Conservation (phyloP, 202 grass and related monocot genomes). For the Cymbopogon flexuosus region DNA sequence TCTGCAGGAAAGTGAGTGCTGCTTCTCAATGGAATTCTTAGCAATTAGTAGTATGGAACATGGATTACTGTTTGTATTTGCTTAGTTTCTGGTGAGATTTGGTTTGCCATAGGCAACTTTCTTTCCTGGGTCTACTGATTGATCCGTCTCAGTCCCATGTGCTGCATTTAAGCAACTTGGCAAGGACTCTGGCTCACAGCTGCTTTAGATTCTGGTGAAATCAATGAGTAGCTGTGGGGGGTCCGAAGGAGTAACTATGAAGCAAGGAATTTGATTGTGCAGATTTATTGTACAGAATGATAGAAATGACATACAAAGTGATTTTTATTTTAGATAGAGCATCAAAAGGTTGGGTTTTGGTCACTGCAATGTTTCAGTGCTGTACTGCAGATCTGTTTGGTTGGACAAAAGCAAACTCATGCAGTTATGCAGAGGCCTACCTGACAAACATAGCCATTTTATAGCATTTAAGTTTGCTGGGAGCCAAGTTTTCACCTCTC, state of each 20-base stretch:
- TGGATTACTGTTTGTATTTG: neutral
- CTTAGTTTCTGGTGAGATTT: conserved; percentile 7
- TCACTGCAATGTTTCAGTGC: neutral
- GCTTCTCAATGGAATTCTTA: no score
- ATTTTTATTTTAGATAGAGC: neutral
- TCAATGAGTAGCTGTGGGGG: neutral
- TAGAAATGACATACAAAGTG: neutral
- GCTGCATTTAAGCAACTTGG: conserved; percentile 34
- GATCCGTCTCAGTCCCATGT: conserved; percentile 24
- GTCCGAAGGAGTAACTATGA: neutral
- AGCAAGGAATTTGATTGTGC: neutral
- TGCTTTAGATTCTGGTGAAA: conserved; percentile 6
- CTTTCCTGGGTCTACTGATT: neutral
- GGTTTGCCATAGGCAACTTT: neutral
- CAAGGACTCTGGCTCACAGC: conserved; percentile 2
- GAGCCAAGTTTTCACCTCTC: neutral
- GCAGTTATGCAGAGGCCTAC: neutral
- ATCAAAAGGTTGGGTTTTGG: neutral
- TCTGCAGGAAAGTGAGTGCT: neutral
- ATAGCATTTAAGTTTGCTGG: neutral
- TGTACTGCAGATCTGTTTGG: neutral
- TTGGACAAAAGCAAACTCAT: neutral
- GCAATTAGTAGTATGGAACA: no score
- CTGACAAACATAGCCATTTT: neutral
- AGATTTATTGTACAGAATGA: neutral